Evolutionary conservation across 1,284 basidiomycete species (phyloP).

Genomic region (Cystobasidiaceae sp.): DNA sequence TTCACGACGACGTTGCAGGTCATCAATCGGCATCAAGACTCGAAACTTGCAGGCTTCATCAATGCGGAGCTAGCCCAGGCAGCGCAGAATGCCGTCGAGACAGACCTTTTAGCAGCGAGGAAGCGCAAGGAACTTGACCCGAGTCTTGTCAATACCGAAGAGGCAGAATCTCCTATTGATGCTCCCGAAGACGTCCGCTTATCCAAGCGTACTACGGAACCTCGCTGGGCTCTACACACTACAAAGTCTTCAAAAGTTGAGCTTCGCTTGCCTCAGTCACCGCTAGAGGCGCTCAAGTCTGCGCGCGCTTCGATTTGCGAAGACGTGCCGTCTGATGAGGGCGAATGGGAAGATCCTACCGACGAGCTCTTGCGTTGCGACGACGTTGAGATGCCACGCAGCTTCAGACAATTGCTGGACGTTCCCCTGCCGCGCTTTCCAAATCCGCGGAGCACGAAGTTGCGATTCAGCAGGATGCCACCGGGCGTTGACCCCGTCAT

Average conservation of each 20-base stretch:
- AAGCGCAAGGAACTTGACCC: no score
- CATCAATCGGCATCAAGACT: constrained; percentile 2
- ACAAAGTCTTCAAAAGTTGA: neutral
- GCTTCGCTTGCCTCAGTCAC: constrained; percentile 12
- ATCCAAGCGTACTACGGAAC: neutral
- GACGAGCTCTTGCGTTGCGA: neutral
- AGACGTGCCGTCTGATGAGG: constrained; percentile 15
- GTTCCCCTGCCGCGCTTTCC: neutral
- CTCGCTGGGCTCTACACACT: neutral
- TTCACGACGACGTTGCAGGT: constrained; percentile 6
- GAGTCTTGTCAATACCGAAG: no score
- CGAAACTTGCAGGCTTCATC: constrained; percentile 18
- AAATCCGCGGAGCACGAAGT: neutral
- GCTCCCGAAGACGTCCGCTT: neutral
- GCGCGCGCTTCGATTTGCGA: constrained; percentile 21
- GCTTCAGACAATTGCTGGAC: neutral
- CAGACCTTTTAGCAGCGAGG: neutral
- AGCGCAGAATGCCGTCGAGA: neutral
- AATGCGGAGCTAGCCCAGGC: neutral
- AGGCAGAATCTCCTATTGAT: no score
- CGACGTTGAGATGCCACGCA: neutral
- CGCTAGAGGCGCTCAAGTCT: constrained; percentile 8
- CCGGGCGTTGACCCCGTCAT: no score
- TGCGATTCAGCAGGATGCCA: neutral
- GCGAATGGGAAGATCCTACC: neutral